Base-by-base conservation (phyloP, 1,139 yeast genomes). In the Nakaseomyces bracarensis region DNA sequence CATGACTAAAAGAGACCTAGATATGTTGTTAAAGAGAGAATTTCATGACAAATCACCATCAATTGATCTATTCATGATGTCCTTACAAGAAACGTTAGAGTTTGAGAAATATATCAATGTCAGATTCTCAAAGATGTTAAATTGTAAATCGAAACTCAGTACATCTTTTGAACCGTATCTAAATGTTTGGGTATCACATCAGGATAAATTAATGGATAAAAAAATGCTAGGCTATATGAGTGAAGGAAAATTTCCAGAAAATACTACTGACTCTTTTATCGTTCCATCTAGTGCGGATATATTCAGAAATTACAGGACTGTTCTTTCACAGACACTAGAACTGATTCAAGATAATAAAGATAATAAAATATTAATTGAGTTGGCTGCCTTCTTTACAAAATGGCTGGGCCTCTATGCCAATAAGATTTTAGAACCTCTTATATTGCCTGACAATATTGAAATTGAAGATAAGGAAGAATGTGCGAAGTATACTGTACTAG, bases 271-370 rank as follows among this genome's bases (percentile, higher is more conserved):
- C 9, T 79, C 82, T 1, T 72, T 78, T 47, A 84, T 86, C 13
- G 70, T 86, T 8, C 81, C 80, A 29, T 84, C 96, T 0, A 82
- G 95, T 6, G 86, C 94, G 1, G 97, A 91, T 50, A 64, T 91
- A 36, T 89, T 91, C 61, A 75, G 86, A 51, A 66, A 75, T 4
- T 87, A 83, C 58, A 75, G 94, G 43, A 79, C 79, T 42, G 66
- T 83, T 9, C 65, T 91, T 33, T 70, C 79, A 8, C 96, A 87
- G 57, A 83, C 83, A 48, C 65, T 91, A 19, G 79, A 89, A 3
- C 63, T 87, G 19, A 60, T 79, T 28, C 57, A 54, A 15, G 53
- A 51, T 21, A 49, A 47, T 14, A 49, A 49, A 7, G 57, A 55
- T 42, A 56, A 57, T 19, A 45, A 42, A 8, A 50, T 60, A 16